A percentile compares a stretch with the other conserved stretches of the same genome.
Conservation (phyloP, 1,139 yeast genomes). For the Geotrichum aggregatum region DNA sequence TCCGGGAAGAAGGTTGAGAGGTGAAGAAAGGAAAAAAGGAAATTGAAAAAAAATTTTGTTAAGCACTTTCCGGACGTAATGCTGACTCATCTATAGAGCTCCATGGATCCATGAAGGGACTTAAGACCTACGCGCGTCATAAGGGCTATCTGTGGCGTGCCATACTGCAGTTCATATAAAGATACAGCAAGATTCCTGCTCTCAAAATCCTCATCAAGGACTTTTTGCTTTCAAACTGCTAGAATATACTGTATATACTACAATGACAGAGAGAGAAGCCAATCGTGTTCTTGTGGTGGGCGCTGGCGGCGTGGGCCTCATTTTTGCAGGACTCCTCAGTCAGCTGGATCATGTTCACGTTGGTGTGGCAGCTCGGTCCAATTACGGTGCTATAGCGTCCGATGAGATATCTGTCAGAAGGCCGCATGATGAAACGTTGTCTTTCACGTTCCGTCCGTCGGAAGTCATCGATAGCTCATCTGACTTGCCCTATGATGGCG, state of each 20-base stretch:
- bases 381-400: constrained; percentile 22
- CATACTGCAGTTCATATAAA: no score
- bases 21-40: constrained; percentile 17
- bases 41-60: constrained; percentile 2
- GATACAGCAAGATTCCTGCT: not conserved
- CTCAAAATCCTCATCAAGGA: not conserved
- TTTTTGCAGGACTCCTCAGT: constrained; percentile 21
- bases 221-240: not conserved
- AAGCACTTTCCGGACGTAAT: not conserved
- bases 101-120: no score
- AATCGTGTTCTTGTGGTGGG: constrained; percentile 24
- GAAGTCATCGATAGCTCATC: constrained; percentile 17
- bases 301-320: constrained; percentile 29
- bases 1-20: constrained; percentile 22
- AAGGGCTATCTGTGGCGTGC: no score
- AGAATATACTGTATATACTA: not conserved
- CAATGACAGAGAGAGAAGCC: not conserved
- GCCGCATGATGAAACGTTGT: constrained; percentile 4
- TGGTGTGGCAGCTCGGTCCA: constrained; percentile 26
- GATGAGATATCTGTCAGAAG: constrained; percentile 20
- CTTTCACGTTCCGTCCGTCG: constrained; percentile 8
- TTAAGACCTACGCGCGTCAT: no score
- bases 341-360: constrained; percentile 19
- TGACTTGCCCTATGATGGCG: constrained; percentile 20
- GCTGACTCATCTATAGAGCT: not conserved